Percentiles rank a stretch among this genome's conserved stretches.
Evolutionary conservation across 495 filamentous ascomycete genomes (phyloP).

Genomic region (Penicillium roqueforti): DNA sequence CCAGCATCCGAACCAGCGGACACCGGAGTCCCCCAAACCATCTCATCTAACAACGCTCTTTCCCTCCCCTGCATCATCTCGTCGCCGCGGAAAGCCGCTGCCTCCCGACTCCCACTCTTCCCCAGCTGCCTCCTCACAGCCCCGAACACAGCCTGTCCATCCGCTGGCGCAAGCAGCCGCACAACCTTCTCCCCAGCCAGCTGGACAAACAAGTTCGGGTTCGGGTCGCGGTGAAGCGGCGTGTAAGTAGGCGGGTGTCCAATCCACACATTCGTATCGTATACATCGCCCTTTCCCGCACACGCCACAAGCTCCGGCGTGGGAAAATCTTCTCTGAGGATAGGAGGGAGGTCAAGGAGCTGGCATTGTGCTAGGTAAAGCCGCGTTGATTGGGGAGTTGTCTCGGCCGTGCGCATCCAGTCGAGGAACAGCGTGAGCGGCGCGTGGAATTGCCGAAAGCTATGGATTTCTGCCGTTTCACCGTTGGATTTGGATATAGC

Average conservation of each 20-base stretch:
- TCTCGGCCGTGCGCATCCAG: constrained; percentile 42
- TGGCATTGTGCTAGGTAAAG: constrained; percentile 86
- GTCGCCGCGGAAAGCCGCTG: constrained; percentile 63
- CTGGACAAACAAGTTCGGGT: constrained; percentile 90
- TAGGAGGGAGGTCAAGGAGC: constrained; percentile 58
- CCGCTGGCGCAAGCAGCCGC: constrained; percentile 59
- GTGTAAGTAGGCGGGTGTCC: constrained; percentile 82
- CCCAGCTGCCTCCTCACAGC: constrained; percentile 49
- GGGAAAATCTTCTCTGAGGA: constrained; percentile 62
- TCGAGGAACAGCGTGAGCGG: constrained; percentile 55
- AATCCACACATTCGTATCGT: constrained; percentile 83
- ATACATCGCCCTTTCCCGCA: constrained; percentile 70
- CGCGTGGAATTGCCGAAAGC: constrained; percentile 54
- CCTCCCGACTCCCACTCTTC: constrained; percentile 31
- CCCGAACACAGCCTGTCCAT: constrained; percentile 59
- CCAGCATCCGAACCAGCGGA: constrained; percentile 18
- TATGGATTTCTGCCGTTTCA: constrained; percentile 4
- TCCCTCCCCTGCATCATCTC: constrained; percentile 90
- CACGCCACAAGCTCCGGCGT: constrained; percentile 57
- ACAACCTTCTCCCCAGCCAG: constrained; percentile 69
- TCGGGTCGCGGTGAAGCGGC: constrained; percentile 86
- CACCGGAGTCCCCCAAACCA: constrained; percentile 58
- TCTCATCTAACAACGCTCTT: constrained; percentile 57
- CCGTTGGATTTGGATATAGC: not conserved
- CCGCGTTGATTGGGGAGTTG: constrained; percentile 28